Conservation (phyloP, 148 eudicot species). For the Silene uniflora region DNA sequence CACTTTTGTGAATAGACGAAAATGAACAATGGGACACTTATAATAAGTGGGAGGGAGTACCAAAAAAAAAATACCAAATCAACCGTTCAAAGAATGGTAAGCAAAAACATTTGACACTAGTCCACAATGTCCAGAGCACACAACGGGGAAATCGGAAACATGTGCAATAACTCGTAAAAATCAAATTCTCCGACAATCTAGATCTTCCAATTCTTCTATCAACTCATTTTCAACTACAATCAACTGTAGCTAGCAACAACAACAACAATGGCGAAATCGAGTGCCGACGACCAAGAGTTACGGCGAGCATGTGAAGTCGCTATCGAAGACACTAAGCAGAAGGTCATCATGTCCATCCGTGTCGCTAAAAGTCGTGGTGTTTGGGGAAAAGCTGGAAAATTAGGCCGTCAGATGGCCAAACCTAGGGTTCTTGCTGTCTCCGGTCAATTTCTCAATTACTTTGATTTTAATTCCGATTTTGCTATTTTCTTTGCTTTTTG, state of each 20-base stretch:
- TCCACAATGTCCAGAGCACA: background rate
- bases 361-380: slow-evolving; percentile 86
- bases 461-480: background rate
- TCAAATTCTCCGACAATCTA: background rate
- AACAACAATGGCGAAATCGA: slow-evolving; percentile 75
- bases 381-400: slow-evolving; percentile 77
- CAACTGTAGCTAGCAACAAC: background rate
- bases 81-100: no score
- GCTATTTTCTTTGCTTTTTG: background rate
- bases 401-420: slow-evolving; percentile 82
- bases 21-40: no score
- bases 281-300: slow-evolving; percentile 83
- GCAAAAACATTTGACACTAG: background rate
- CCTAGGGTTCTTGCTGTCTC: slow-evolving; percentile 81
- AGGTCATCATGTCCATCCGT: slow-evolving; percentile 64
- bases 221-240: background rate
- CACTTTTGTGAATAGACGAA: no score
- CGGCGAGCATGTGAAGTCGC: slow-evolving; percentile 77
- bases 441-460: slow-evolving; percentile 29
- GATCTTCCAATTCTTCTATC: background rate
- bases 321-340: slow-evolving; percentile 73
- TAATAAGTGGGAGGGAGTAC: no score
- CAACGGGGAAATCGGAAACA: background rate
- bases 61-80: no score
- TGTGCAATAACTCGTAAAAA: background rate